Percentiles rank a stretch among this genome's conserved stretches.
phyloP scores from a whole-genome alignment of 2,329 filamentous ascomycete genomes.

The Neurospora crassa region DNA sequence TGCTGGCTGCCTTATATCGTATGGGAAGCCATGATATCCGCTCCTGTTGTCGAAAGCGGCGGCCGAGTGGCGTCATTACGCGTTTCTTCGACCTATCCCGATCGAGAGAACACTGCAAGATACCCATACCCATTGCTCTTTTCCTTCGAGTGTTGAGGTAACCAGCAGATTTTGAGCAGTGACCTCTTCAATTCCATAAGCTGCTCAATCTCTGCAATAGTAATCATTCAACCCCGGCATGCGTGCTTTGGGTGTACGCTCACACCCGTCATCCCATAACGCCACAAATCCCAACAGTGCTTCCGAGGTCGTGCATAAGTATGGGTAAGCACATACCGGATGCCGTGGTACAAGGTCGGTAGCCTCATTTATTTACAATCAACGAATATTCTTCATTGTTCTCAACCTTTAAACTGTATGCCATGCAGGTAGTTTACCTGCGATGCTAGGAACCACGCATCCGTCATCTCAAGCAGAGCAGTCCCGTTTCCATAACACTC shows the following conservation, averaged over 20 bases:
- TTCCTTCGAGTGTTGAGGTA: neutral
- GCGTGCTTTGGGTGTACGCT: neutral
- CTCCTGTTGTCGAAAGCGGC: neutral
- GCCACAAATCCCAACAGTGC: neutral
- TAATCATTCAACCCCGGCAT: neutral
- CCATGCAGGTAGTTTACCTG: neutral
- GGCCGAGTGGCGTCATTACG: neutral
- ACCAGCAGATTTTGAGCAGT: neutral
- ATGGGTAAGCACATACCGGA: neutral
- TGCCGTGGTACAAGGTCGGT: neutral
- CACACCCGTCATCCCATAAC: neutral
- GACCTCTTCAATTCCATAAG: neutral
- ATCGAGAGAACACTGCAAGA: neutral
- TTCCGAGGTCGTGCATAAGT: neutral
- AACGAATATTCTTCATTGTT: neutral
- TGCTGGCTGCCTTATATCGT: neutral
- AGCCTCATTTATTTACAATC: neutral
- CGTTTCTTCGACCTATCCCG: neutral
- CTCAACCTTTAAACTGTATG: neutral
- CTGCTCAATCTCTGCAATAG: neutral
- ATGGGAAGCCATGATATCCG: neutral
- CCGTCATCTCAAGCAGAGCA: neutral
- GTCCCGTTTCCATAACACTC: neutral
- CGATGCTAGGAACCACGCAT: neutral
- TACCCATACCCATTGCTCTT: neutral